A percentile compares a stretch with the other conserved stretches of the same genome.
Evolutionary conservation across 768 basidiomycete species (phyloP).

Genomic region (Roridomyces roridus): DNA sequence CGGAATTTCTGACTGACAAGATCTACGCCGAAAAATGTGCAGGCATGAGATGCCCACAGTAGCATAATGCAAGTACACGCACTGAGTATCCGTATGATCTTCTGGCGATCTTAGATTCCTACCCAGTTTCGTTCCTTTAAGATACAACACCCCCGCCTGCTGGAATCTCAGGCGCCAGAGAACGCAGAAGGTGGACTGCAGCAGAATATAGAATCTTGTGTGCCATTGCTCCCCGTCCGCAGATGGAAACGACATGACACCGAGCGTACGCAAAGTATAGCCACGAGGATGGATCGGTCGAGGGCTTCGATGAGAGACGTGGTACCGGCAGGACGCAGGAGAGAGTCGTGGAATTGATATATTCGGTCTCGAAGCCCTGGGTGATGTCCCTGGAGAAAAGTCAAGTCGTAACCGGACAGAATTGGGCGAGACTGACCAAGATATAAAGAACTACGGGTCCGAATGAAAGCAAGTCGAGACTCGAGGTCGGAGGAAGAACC

Average conservation of each 20-base stretch:
- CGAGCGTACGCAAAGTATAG: constrained; percentile 78
- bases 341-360: constrained; percentile 39
- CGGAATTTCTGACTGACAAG: constrained; percentile 18
- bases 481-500: not conserved
- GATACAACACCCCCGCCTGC: constrained; percentile 61
- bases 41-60: not conserved
- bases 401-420: not conserved
- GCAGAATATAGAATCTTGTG: constrained; percentile 39
- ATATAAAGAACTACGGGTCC: constrained; percentile 6
- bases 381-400: constrained; percentile 44
- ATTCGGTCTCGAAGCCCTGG: constrained; percentile 41
- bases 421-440: constrained; percentile 1
- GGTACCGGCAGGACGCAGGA: constrained; percentile 43
- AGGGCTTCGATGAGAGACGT: constrained; percentile 52
- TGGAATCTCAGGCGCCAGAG: constrained; percentile 48
- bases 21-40: constrained; percentile 8
- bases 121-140: constrained; percentile 44
- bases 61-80: not conserved
- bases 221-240: not conserved
- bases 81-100: constrained; percentile 18
- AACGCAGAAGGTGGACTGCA: constrained; percentile 51
- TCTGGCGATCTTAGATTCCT: constrained; percentile 22
- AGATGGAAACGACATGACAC: constrained; percentile 66
- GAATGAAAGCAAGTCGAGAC: not conserved
- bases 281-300: constrained; percentile 68